These are phyloP conservation scores for Trichoderma brevicompactum DNA, from an alignment of 2,329 filamentous ascomycete species.

Conservation along the genomic window DNA sequence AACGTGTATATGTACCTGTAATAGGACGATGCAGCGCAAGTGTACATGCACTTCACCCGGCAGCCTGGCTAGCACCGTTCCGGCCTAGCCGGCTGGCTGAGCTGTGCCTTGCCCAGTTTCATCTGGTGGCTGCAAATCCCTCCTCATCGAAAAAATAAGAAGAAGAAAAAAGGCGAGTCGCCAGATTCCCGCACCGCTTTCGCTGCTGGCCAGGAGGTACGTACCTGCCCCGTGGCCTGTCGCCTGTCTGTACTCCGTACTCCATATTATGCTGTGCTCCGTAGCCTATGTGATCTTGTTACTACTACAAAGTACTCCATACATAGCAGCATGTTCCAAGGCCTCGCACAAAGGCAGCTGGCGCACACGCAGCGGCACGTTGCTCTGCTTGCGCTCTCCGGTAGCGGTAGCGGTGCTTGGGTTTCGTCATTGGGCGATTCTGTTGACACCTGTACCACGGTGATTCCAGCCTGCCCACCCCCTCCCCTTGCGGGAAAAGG, in stretches of 20 bases:
- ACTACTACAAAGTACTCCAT: no score
- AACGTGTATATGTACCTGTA: background rate
- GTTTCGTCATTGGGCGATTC: conserved; percentile 19
- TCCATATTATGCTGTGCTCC: background rate
- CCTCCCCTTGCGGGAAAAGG: background rate
- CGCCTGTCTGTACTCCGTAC: background rate
- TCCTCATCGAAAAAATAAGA: conserved; percentile 1
- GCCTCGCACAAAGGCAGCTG: background rate
- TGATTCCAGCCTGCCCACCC: conserved; percentile 9
- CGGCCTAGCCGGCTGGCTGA: conserved; percentile 5
- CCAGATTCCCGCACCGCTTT: conserved; percentile 22
- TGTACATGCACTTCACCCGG: no score
- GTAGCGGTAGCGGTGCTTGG: conserved; percentile 18
- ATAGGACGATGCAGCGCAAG: background rate
- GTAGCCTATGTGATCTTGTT: no score
- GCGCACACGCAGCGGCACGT: conserved; percentile 16
- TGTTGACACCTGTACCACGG: conserved; percentile 6
- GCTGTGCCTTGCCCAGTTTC: conserved; percentile 23
- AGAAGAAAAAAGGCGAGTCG: conserved; percentile 4
- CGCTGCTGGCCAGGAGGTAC: background rate
- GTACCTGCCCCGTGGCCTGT: background rate
- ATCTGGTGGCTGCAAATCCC: conserved; percentile 24
- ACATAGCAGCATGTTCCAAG: background rate
- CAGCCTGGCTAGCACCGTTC: background rate
- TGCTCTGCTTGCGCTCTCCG: conserved; percentile 8